These are phyloP conservation scores for Penicillium coffeae DNA, from an alignment of 495 filamentous ascomycete species.

Conservation along the genomic window DNA sequence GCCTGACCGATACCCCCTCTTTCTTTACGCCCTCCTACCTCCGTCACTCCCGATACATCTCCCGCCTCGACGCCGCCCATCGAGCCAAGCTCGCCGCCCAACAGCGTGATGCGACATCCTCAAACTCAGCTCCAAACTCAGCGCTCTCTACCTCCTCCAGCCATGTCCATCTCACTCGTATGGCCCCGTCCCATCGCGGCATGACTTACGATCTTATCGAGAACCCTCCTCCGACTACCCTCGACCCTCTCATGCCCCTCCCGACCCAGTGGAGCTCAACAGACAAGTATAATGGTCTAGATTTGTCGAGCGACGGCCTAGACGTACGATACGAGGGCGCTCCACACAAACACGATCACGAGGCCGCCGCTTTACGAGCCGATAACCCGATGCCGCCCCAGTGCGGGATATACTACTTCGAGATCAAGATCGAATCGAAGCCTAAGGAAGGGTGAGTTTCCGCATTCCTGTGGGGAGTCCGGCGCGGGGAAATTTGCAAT, in stretches of 20 bases:
- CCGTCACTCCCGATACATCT: constrained; percentile 68
- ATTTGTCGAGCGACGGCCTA: constrained; percentile 68
- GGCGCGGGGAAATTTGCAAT: too few species aligned
- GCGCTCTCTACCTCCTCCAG: constrained; percentile 62
- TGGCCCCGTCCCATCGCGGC: constrained; percentile 71
- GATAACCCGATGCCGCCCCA: constrained; percentile 89
- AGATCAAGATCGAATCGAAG: constrained; percentile 80
- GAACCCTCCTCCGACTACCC: constrained; percentile 55
- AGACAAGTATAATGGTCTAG: constrained; percentile 71
- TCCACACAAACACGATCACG: constrained; percentile 65
- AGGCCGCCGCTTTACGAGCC: constrained; percentile 78
- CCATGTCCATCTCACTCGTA: constrained; percentile 60
- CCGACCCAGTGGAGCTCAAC: constrained; percentile 78
- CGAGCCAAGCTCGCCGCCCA: constrained; percentile 56
- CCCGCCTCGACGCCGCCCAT: constrained; percentile 66
- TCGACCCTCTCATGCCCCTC: constrained; percentile 60
- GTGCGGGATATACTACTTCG: constrained; percentile 95
- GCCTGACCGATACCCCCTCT: constrained; percentile 24
- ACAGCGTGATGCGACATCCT: constrained; percentile 39
- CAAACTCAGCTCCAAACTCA: constrained; percentile 34
- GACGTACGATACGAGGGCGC: constrained; percentile 72
- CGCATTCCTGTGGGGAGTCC: background rate
- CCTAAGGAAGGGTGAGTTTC: constrained; percentile 77
- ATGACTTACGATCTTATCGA: constrained; percentile 86
- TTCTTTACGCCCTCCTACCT: constrained; percentile 86